A percentile compares a stretch with the other conserved stretches of the same genome.
phyloP scores from a whole-genome alignment of 768 basidiomycete species.

The Phlebiopsis flavidoalba region DNA sequence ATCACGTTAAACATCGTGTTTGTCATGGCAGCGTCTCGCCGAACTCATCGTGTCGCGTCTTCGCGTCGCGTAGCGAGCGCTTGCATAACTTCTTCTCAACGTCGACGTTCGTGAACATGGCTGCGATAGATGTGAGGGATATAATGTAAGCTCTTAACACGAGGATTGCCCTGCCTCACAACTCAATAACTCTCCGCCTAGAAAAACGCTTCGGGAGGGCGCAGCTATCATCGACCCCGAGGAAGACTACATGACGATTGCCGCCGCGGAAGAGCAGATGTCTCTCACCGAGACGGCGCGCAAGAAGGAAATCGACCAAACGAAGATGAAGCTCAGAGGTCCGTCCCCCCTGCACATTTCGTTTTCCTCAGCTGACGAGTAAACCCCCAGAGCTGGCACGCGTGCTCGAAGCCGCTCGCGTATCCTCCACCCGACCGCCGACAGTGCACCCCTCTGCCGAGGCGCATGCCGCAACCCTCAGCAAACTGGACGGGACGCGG shows the following conservation, averaged over 20 bases:
- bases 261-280: conserved; percentile 68
- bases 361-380: background rate
- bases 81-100: background rate
- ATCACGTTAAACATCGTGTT: background rate
- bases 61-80: conserved; percentile 1
- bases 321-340: conserved; percentile 64
- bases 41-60: background rate
- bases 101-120: conserved; percentile 10
- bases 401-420: conserved; percentile 61
- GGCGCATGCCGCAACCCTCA: conserved; percentile 53
- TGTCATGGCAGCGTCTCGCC: background rate
- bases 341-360: conserved; percentile 7
- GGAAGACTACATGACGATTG: conserved; percentile 74
- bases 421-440: conserved; percentile 64
- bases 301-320: conserved; percentile 66
- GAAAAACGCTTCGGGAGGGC: conserved; percentile 68
- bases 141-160: conserved; percentile 17
- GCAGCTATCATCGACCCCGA: conserved; percentile 70
- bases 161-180: background rate
- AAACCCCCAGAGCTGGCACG: conserved; percentile 53
- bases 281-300: conserved; percentile 48
- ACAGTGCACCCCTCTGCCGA: conserved; percentile 67
- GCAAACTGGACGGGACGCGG: conserved; percentile 58
- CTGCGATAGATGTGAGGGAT: conserved; percentile 20
- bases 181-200: conserved; percentile 20